A percentile compares a stretch with the other conserved stretches of the same genome.
Evolutionary conservation across 352 stramenopile genomes (phyloP).

Genomic region (Pythium rhizo-oryzae): DNA sequence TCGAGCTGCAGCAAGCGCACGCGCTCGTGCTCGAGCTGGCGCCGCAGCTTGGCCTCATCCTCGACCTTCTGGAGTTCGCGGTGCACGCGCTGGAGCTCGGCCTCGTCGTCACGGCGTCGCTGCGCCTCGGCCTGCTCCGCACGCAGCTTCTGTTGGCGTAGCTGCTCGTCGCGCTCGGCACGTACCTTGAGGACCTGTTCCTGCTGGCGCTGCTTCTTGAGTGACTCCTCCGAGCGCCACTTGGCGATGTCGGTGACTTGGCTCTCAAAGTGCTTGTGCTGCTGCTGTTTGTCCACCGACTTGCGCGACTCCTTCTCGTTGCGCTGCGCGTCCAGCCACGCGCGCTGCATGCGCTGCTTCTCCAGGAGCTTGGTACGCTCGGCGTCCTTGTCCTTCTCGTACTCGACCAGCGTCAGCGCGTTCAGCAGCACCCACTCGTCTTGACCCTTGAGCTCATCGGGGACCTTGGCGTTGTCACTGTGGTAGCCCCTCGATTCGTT

Average conservation of each 20-base stretch:
- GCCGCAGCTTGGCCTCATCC: slow-evolving; percentile 39
- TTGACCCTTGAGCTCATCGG: slow-evolving; percentile 41
- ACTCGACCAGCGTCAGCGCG: slow-evolving; percentile 71
- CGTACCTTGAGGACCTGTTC: slow-evolving; percentile 57
- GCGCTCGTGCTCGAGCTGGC: slow-evolving; percentile 48
- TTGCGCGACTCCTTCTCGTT: slow-evolving; percentile 45
- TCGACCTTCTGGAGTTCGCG: slow-evolving; percentile 54
- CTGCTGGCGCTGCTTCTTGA: slow-evolving; percentile 53
- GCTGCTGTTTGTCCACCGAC: slow-evolving; percentile 37
- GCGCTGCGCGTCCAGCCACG: slow-evolving; percentile 63
- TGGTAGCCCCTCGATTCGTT: slow-evolving; percentile 10
- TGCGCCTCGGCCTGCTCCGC: slow-evolving; percentile 37
- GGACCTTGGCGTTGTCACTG: neutral
- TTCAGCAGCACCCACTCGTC: slow-evolving; percentile 82
- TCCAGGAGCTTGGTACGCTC: slow-evolving; percentile 41
- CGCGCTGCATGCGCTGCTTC: slow-evolving; percentile 65
- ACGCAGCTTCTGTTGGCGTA: slow-evolving; percentile 50
- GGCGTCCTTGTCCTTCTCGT: slow-evolving; percentile 57
- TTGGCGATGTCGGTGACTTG: slow-evolving; percentile 51
- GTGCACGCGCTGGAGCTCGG: slow-evolving; percentile 58
- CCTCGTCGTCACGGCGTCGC: slow-evolving; percentile 47
- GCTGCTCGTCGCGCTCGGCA: slow-evolving; percentile 61
- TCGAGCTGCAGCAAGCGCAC: slow-evolving; percentile 53
- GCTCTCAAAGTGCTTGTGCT: slow-evolving; percentile 40
- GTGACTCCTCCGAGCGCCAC: slow-evolving; percentile 51